Evolutionary conservation across 164 flowering plant species (phyloP), one percentile per base, ranked within the genome.

Genomic region (Euptelea pleiosperma): DNA sequence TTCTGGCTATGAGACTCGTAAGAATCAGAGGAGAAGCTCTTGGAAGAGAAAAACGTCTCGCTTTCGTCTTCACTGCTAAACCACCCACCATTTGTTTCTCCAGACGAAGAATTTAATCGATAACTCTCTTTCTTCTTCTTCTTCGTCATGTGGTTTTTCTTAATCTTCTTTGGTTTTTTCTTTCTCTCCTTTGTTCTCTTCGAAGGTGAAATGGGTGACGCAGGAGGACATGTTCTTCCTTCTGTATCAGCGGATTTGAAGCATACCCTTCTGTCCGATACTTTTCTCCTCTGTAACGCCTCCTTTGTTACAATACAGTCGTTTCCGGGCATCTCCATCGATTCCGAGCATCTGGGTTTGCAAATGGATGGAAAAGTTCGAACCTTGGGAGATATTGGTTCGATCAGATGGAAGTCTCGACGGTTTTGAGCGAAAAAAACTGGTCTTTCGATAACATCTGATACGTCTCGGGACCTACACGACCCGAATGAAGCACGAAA

Each of bases 401-500:
- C 63, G 39, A 58, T 59, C 41, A 34, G 47, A 22, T 64, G 61
- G 45, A 43, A 60, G 47, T 52, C 58, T 8, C 30, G 57, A 31
- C 48, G 60, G 60, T 57, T 69, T 35, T 66, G 53, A 28, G 75
- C 57, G 7, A 55, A 26, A 21, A 67, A 71, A 37, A 74, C 72
- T 0, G 82, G 76, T 8, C 70, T 70, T 6, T 72, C 68, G 8
- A 66, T 50, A 18, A 78, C 70, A 34, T 79, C 90, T 21, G 74
- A 43, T 26, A 72, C 11, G 82, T 70, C 64, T 29, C 76, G 64
- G 55, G 80, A 28, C 47, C 73, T 56, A 71, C 95, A 87, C 0
- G 87, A 79, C 7, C 64, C 68, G 61, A 82, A 72, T 25, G 93
- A 82, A 40, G 82, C 37, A 0, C 70, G 80, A 51, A 87, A 73